phyloP scores from a whole-genome alignment of 371 early-diverging fungal species.

The Lichtheimia corymbifera region DNA sequence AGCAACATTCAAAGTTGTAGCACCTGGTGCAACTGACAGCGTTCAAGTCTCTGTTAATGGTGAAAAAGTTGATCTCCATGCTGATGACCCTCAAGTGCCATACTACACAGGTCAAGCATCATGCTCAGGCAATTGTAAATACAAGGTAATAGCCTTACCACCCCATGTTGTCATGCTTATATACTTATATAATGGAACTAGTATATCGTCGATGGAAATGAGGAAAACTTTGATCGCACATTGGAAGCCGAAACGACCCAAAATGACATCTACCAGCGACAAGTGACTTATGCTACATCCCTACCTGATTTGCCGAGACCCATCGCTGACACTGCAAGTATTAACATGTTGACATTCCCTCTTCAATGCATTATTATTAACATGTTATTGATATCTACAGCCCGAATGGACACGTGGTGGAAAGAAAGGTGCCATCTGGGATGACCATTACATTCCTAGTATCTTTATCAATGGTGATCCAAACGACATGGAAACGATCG shows the following conservation, averaged over 20 bases:
- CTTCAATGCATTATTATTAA: no score
- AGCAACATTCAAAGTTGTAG: slow-evolving; percentile 50
- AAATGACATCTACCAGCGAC: slow-evolving; percentile 52
- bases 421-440: slow-evolving; percentile 43
- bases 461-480: slow-evolving; percentile 44
- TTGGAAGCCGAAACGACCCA: slow-evolving; percentile 39
- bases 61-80: slow-evolving; percentile 28
- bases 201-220: slow-evolving; percentile 47
- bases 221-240: slow-evolving; percentile 48
- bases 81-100: slow-evolving; percentile 48
- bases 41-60: slow-evolving; percentile 54
- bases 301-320: slow-evolving; percentile 60
- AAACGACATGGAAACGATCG: slow-evolving; percentile 29
- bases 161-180: neutral
- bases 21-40: slow-evolving; percentile 35
- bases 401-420: slow-evolving; percentile 42
- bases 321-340: slow-evolving; percentile 19
- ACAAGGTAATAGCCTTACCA: slow-evolving; percentile 32
- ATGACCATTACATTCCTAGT: slow-evolving; percentile 55
- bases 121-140: slow-evolving; percentile 38
- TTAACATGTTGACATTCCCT: no score
- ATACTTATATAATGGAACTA: slow-evolving; percentile 1
- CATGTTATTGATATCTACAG: neutral
- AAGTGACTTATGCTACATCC: slow-evolving; percentile 54
- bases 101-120: slow-evolving; percentile 46